These are phyloP conservation scores for Aphanomyces astaci DNA, from an alignment of 352 stramenopile genomes.

Conservation along the genomic window DNA sequence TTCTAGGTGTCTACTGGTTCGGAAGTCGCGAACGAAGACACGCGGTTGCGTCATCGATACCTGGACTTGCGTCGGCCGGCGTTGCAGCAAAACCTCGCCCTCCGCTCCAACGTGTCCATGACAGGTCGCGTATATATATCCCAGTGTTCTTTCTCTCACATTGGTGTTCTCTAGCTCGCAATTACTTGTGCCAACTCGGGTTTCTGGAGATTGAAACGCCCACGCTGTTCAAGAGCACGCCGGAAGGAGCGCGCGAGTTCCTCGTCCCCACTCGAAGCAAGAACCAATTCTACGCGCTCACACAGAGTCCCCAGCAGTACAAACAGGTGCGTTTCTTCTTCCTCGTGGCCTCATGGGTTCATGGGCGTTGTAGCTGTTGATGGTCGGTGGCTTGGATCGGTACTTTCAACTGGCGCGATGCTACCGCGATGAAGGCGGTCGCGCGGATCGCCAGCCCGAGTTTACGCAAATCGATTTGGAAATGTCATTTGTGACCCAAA, in stretches of 20 bases:
- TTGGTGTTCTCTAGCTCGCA: conserved; percentile 37
- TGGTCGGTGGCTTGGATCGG: conserved; percentile 77
- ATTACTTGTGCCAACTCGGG: conserved; percentile 52
- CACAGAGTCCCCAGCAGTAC: conserved; percentile 88
- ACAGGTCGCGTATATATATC: too few species aligned
- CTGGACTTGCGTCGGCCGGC: conserved; percentile 63
- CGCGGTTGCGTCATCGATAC: conserved; percentile 66
- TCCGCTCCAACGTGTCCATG: conserved; percentile 65
- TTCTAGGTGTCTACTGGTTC: conserved; percentile 41
- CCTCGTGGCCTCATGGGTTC: background rate
- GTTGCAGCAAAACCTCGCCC: conserved; percentile 71
- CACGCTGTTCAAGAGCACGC: conserved; percentile 83
- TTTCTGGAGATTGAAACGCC: conserved; percentile 87
- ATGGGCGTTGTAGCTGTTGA: conserved; percentile 42
- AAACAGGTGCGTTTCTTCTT: conserved; percentile 45
- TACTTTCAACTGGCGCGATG: conserved; percentile 88
- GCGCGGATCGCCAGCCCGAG: conserved; percentile 82
- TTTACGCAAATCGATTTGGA: conserved; percentile 90
- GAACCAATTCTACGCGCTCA: conserved; percentile 79
- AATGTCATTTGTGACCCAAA: conserved; percentile 74
- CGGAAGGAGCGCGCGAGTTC: conserved; percentile 81
- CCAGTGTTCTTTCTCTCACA: background rate
- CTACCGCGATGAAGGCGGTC: conserved; percentile 83
- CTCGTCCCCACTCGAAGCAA: conserved; percentile 63
- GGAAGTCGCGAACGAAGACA: conserved; percentile 58